Base-by-base conservation (phyloP, 352 stramenopile genomes). In the Saprolegnia parasitica region DNA sequence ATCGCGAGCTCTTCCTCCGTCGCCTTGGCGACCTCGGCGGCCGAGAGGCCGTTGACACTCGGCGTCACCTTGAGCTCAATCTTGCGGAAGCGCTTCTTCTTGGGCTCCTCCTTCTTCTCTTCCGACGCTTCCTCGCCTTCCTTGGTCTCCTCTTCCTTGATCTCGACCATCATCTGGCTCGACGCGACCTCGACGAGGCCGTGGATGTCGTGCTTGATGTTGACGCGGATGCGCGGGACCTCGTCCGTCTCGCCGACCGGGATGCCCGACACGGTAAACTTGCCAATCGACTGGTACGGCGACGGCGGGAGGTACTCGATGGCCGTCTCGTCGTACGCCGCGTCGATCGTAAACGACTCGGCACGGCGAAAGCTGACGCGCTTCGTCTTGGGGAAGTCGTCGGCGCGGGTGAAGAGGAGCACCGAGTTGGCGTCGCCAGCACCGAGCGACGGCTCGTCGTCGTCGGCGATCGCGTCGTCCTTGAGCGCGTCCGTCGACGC, bases 181-280 rank as follows among this genome's bases (percentile, higher is more conserved):
- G 91, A 98, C 60, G 91, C 84, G 29, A 99, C 82, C 45, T 86
- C 87, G 74, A 99, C 97, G 56, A 98, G 85, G 10, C 97, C 97
- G 77, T 98, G 93, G 71, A 99, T 93, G 77, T 99, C 96, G 76
- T 98, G 89, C 81, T 97, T 96, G 67, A 99, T 93, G 84, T 99
- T 98, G 52, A 99, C 96, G 66, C 96, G 92, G 60, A 99, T 96
- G 81, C 89, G 89, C 9, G 87, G 82, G 35, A 81, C 71, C 90
- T 99, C 78, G 35, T 76, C 75, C 54, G 88, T 85, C 39, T 89
- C 85, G 49, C 84, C 77, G n/a, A 75, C 68, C 23, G 86, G 83
- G 50, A 97, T 91, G 52, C 85, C 91, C 67, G 87, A 91, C 74
- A 99, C 95, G 29, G 89, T 95, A 78, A 97, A 98, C 61, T 90